A percentile compares a stretch with the other conserved stretches of the same genome.
phyloP scores from a whole-genome alignment of 1,284 basidiomycete genomes.

The Apiotrichum porosum region DNA sequence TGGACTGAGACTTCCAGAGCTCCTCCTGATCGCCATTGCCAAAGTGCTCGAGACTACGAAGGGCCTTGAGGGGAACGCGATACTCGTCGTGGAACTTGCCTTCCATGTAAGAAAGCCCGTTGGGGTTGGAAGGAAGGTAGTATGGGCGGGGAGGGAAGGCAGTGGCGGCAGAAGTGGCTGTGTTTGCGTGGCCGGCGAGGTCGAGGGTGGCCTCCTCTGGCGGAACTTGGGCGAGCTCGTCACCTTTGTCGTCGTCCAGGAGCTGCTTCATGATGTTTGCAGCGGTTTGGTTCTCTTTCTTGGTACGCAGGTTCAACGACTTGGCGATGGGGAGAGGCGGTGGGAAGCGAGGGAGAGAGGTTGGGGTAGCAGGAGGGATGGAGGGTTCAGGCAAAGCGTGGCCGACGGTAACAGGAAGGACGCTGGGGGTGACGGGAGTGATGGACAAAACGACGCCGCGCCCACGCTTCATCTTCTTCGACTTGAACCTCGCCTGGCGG shows the following conservation, averaged over 20 bases:
- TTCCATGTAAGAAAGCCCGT: too few relatives aligned
- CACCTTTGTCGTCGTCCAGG: not conserved
- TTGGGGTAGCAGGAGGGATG: too few relatives aligned
- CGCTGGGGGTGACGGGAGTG: not conserved
- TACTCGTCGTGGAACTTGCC: not conserved
- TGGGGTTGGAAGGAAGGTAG: too few relatives aligned
- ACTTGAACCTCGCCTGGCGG: too few relatives aligned
- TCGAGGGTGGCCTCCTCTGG: too few relatives aligned
- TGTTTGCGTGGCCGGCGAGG: too few relatives aligned
- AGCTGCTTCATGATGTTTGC: constrained; percentile 1
- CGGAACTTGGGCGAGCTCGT: not conserved
- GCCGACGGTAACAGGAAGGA: too few relatives aligned
- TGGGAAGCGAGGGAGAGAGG: not conserved
- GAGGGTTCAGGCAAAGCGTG: too few relatives aligned
- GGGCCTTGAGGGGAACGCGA: not conserved
- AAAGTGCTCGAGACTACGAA: not conserved
- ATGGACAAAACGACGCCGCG: too few relatives aligned
- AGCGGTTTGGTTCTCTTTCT: not conserved
- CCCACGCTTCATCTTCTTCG: too few relatives aligned
- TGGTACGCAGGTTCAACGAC: not conserved
- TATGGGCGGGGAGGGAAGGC: not conserved
- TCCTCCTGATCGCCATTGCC: not conserved
- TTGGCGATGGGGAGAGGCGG: not conserved
- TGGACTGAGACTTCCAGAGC: not conserved
- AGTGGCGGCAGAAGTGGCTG: not conserved